phyloP scores from a whole-genome alignment of 129 eudicot genomes.

The Gnaphalium uliginosum region DNA sequence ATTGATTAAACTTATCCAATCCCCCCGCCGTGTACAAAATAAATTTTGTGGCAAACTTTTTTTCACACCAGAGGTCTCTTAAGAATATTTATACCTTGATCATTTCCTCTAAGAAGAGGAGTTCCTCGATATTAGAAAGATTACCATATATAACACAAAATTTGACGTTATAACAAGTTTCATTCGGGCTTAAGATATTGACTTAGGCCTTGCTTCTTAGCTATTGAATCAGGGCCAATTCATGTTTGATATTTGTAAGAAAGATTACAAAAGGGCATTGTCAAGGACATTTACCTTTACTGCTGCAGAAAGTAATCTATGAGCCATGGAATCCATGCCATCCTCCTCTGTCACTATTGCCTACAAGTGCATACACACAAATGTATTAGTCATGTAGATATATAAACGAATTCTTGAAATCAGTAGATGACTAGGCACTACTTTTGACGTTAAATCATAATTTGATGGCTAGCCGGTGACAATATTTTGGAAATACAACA shows the following conservation, averaged over 20 bases:
- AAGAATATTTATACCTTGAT: too few relatives aligned
- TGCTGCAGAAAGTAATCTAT: slow-evolving; percentile 89
- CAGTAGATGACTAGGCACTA: neutral
- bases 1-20: too few relatives aligned
- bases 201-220: too few relatives aligned
- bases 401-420: neutral
- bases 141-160: too few relatives aligned
- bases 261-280: neutral
- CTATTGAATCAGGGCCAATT: neutral
- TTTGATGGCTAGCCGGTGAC: neutral
- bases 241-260: neutral
- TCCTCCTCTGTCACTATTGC: slow-evolving; percentile 93
- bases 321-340: slow-evolving; percentile 97
- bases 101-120: too few relatives aligned
- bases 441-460: slow-evolving; percentile 9
- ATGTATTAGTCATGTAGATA: slow-evolving; percentile 12
- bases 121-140: too few relatives aligned
- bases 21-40: too few relatives aligned
- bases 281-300: slow-evolving; percentile 54
- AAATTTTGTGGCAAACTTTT: too few relatives aligned
- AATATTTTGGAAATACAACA: neutral
- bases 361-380: slow-evolving; percentile 42
- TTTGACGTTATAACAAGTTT: too few relatives aligned
- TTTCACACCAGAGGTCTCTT: too few relatives aligned
- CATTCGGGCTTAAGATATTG: too few relatives aligned